Evolutionary conservation across 2,329 filamentous ascomycete species (phyloP).

Genomic region (Emergomyces orientalis): DNA sequence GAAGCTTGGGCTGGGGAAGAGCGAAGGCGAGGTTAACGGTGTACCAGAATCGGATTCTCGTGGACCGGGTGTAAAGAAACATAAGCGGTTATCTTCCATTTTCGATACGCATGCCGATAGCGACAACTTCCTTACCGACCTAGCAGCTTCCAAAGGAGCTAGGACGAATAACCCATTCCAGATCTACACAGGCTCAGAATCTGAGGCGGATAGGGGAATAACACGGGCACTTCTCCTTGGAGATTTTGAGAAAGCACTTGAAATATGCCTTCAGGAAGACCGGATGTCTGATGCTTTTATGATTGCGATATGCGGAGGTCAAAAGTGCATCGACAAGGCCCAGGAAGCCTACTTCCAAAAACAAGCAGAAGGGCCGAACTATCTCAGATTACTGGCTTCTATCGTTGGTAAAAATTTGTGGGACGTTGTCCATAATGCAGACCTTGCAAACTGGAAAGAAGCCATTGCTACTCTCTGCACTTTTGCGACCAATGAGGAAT

Average conservation of each 20-base stretch:
- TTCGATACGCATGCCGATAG: conserved; percentile 65
- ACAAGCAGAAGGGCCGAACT: conserved; percentile 76
- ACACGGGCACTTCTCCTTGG: conserved; percentile 83
- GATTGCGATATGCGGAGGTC: conserved; percentile 92
- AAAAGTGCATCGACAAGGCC: conserved; percentile 87
- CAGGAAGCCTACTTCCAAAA: conserved; percentile 83
- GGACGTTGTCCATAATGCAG: conserved; percentile 96
- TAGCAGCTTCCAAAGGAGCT: conserved; percentile 79
- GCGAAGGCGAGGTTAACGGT: conserved; percentile 31
- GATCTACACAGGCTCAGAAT: conserved; percentile 75
- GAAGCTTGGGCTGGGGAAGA: conserved; percentile 35
- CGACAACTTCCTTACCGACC: conserved; percentile 77
- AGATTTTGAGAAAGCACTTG: conserved; percentile 80
- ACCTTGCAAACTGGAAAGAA: conserved; percentile 90
- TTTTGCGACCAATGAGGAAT: conserved; percentile 82
- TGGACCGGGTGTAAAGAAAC: conserved; percentile 45
- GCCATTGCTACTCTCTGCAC: conserved; percentile 94
- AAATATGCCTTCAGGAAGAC: conserved; percentile 79
- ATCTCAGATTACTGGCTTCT: conserved; percentile 78
- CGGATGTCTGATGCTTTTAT: conserved; percentile 94
- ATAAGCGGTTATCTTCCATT: conserved; percentile 61
- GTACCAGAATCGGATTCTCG: conserved; percentile 42
- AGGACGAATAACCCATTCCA: conserved; percentile 94
- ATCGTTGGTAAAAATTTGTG: conserved; percentile 94
- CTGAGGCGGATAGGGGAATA: conserved; percentile 72